Conservation (phyloP, 139 green algal species). For the Chlamydomonas incerta region DNA sequence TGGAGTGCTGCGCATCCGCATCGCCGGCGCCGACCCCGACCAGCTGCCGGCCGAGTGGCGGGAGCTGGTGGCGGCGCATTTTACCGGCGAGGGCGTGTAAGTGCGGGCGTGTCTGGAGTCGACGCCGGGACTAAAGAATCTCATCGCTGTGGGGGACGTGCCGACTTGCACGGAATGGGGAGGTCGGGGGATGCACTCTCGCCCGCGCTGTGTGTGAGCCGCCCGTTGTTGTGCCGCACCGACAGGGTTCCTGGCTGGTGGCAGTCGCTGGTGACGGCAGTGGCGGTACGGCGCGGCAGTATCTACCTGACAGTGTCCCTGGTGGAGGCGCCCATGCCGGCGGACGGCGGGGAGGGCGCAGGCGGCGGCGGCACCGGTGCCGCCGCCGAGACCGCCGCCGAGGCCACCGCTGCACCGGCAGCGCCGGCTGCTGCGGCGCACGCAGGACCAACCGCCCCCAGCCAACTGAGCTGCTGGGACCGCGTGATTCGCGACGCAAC, state of each 20-base stretch:
- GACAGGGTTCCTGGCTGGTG: neutral
- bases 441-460: too few relatives aligned
- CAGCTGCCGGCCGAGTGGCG: constrained; percentile 4
- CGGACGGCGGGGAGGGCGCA: neutral
- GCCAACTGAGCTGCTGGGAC: too few relatives aligned
- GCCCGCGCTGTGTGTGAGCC: neutral
- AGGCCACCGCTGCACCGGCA: neutral
- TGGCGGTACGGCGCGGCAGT: constrained; percentile 24
- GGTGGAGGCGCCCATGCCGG: neutral
- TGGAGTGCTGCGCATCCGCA: neutral
- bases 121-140: neutral
- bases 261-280: neutral
- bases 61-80: neutral
- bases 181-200: too few relatives aligned
- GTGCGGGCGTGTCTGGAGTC: neutral
- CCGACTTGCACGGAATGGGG: too few relatives aligned
- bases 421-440: too few relatives aligned
- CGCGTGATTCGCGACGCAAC: too few relatives aligned
- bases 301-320: constrained; percentile 32
- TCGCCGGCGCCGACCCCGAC: constrained; percentile 2
- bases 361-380: neutral
- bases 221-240: neutral
- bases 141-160: too few relatives aligned
- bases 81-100: neutral
- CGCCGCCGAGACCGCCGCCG: neutral